Base-by-base conservation (phyloP, 1,284 basidiomycete genomes). In the Anthracocystis walkeri region DNA sequence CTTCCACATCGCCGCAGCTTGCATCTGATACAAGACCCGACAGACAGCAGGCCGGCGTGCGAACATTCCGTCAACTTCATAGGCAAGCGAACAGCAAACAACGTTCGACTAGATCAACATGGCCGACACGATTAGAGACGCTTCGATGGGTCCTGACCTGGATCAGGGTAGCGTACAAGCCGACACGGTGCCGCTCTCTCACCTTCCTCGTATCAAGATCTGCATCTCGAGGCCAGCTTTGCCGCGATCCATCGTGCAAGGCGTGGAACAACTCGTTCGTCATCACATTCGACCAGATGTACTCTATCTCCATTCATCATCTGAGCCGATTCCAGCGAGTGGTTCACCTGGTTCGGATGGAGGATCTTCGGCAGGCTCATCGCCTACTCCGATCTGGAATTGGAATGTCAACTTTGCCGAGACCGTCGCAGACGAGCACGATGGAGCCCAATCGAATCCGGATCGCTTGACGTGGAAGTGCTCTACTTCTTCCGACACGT, bases 251-350 rank as follows among this genome's bases (percentile, higher is more conserved):
- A 72, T 72, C 16, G 42, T 27, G 2, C 21, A 12, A 16, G 69
- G 64, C 1, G 58, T 72, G 20, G 46, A 59, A 1, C 41, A 72
- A 35, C 52, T 72, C 20, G 60, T 41, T 3, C 48, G 33, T 7
- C 63, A 72, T 49, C 69, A 72, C 18, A 67, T 72, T n/a, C 64
- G 69, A 27, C 56, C 59, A 3, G 64, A 67, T 18, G 60, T 42
- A 3, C 45, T 72, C 0, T 41, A 56, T 12, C 57, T 72, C 0
- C 48, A 64, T 41, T 23, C 21, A 0, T 55, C 55, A 0, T 10
- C 31, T 1, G 18, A 49, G 3, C 38, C 52, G 1, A 12, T 67
- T 20, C 31, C 64, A 11, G 68, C 68, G 0, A 27, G 41, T 35
- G 68, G 68, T 3, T 27, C 42, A 1, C 29, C 58, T 0, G 10